Evolutionary conservation across 441 rosid species (phyloP), one percentile per base, ranked within the genome.

Genomic region (Theobroma grandiflorum): DNA sequence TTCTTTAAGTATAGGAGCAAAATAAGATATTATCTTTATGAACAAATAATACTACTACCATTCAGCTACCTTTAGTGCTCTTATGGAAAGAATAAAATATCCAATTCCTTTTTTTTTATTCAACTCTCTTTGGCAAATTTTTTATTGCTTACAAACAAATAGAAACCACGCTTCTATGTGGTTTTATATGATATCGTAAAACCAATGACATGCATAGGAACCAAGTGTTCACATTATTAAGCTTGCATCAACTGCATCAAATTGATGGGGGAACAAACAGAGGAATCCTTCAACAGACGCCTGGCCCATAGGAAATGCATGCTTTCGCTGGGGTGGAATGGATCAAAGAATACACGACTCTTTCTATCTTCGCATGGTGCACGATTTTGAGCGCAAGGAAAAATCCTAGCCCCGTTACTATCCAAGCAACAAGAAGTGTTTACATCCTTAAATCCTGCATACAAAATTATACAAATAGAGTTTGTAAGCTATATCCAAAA

Each of bases 221-320:
- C 9, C 5, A 59, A 59, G 37, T 59, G 6, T 22, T 59, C 22
- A 9, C 11, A 20, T 10, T 3, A 42, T 58, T 70, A 69, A 42
- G 68, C 69, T n/a, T 43, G 35, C 38, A 78, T 33, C 14, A 69
- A 6, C 35, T 58, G 15, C n/a, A 61, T 10, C 75, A 82, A 66
- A 38, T 47, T 72, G 5, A 72, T 57, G 0, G 73, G 80, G 1
- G 35, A 26, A 33, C 69, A 81, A 53, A 77, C 10, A 1, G 49
- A 63, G n/a, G 74, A 65, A 1, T 82, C 76, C 15, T 82, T 74
- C 26, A 71, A 55, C 14, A 77, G 58, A 8, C 66, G 50, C 40
- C 16, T 74, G 52, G 52, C 22, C 52, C 45, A 45, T 0, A 82
- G 55, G 66, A 74, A 82, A 50, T 78, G 63, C 63, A 42, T n/a